Base-by-base conservation (phyloP, 306 rosid genomes). In the Cucurbita argyrosperma region DNA sequence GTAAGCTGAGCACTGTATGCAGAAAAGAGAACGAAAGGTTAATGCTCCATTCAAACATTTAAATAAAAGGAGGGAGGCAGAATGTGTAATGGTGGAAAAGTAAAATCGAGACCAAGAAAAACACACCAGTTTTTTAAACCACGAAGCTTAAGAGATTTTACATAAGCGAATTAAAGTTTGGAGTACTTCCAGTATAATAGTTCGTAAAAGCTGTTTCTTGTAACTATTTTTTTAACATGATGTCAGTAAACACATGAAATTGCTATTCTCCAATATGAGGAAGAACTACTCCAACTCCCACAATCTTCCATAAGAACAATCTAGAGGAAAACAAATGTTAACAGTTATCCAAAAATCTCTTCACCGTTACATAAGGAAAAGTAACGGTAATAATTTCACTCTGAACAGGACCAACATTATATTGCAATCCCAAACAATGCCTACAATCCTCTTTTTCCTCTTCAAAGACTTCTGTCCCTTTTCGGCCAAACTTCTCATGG, bases 1-100 rank as follows among this genome's bases (percentile, higher is more conserved):
- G 98, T 93, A 66, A 93, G 97, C 77, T 93, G 98, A 16, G 97
- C 97, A 75, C 98, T 93, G 84, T 19, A 67, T 56, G 52, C 76
- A 72, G 13, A 18, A 55, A 53, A 72, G 18, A 26, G 78, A 69
- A 30, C 35, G 35, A 30, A 64, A 53, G 73, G 49, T 78, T 68
- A 61, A 43, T 51, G 62, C 53, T 67, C 40, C 53, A 67, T 47
- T 42, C 72, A 42, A 66, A 42, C 54, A 66, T 38, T 53, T 80
- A 81, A 68, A 37, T 21, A 74, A 14, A 58, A 60, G 64, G 64
- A 64, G 10, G 42, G 46, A 77, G 85, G 74, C 43, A 67, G 10
- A 1, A 9, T n/a, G 37, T 67, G 39, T 12, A 45, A 64, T 18
- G 52, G 52, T 46, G 55, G n/a, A 55, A 67, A 9, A 43, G 71